Evolutionary conservation across 257 asterid species (phyloP).

Genomic region (Paulownia fortunei): DNA sequence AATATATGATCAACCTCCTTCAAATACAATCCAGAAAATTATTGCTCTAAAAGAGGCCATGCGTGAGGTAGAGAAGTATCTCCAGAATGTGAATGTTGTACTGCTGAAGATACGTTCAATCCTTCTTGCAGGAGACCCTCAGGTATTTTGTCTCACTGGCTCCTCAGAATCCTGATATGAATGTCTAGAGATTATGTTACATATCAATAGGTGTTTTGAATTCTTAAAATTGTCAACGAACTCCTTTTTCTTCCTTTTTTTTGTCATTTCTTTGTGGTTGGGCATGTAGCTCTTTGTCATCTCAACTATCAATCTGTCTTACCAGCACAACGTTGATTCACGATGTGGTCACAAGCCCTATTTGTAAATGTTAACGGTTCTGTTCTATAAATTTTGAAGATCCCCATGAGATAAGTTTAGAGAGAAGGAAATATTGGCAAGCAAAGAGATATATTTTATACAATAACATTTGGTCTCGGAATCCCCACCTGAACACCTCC

Average conservation of each 20-base stretch:
- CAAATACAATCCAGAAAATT: conserved; percentile 91
- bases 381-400: no score
- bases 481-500: no score
- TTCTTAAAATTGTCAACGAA: neutral
- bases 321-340: no score
- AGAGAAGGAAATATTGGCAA: neutral
- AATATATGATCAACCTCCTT: conserved; percentile 91
- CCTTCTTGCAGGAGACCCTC: conserved; percentile 92
- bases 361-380: no score
- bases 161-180: neutral
- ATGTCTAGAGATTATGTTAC: neutral
- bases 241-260: no score
- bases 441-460: neutral
- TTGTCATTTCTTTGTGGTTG: no score
- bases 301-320: no score
- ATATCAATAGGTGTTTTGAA: neutral
- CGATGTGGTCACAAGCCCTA: no score
- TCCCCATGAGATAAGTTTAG: neutral
- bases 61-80: conserved; percentile 81
- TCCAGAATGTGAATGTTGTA: conserved; percentile 81
- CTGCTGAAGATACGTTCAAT: conserved; percentile 86
- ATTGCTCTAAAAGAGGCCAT: conserved; percentile 92
- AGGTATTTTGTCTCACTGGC: conserved; percentile 49
- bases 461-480: no score
- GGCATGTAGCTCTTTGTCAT: no score